Evolutionary conservation across 2,329 filamentous ascomycete species (phyloP), one percentile per base, ranked within the genome.

Genomic region (Nigrograna mackinnonii): DNA sequence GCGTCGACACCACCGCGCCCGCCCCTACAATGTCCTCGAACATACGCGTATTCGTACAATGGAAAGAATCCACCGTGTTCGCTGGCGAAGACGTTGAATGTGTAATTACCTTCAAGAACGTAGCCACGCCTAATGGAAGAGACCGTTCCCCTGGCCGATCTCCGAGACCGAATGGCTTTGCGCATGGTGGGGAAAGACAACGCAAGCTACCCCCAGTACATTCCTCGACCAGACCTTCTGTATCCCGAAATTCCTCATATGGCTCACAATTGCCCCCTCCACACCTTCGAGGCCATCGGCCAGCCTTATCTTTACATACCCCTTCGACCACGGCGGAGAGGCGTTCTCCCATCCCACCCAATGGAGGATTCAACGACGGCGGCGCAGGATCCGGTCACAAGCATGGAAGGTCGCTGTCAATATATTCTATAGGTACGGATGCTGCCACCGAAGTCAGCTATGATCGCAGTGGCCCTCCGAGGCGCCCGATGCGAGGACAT

Each of bases 1-100:
- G 48, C 55, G 43, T 41, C 48, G n/a, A n/a, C n/a, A n/a, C n/a
- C n/a, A n/a, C n/a, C 47, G 41, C 42, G 47, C 50, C n/a, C 34
- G 47, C 49, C 57, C 52, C 44, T 55, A 67, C 55, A 58, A 70
- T 64, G 60, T 60, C 61, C 47, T 67, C 64, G 54, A 92, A 95
- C 76, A 90, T 99, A 67, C 88, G 91, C 69, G 92, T 96, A 71
- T 96, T 92, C 69, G 89, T 99, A 69, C 85, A 86, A 74, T 99
- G 92, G 88, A 87, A 90, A 68, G 89, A 95, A 66, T 85, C 92
- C 69, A 91, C 89, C 49, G 89, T 99, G 60, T 99, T 97, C 73
- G 89, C 94, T 43, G 94, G 94, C 70, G 94, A 99, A 77, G 87
- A 96, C 64, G 82, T 97, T 63, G 89, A 91, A 73, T 97, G 94